phyloP scores from a whole-genome alignment of 2,329 filamentous ascomycete species.

The Ilyonectria mors-panacis region DNA sequence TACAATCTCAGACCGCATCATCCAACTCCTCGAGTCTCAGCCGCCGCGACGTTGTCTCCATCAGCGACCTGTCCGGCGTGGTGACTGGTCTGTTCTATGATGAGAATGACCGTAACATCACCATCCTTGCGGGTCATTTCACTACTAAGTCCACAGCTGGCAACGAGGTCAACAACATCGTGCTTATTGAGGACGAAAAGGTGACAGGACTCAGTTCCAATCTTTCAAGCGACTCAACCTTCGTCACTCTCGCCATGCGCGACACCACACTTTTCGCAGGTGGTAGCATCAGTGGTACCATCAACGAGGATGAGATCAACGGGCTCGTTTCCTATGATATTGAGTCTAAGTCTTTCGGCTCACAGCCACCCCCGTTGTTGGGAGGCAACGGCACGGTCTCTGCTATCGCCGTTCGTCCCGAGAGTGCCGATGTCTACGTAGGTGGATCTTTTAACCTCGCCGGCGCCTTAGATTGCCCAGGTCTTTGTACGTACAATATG shows the following conservation, averaged over 20 bases:
- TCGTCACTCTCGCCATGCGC: conserved; percentile 79
- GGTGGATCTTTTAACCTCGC: conserved; percentile 88
- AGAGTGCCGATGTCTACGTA: conserved; percentile 83
- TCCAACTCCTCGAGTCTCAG: conserved; percentile 55
- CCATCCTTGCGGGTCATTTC: conserved; percentile 91
- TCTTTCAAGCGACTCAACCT: conserved; percentile 80
- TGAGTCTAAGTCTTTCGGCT: conserved; percentile 71
- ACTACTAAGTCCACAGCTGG: conserved; percentile 78
- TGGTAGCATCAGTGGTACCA: conserved; percentile 81
- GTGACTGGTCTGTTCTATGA: conserved; percentile 84
- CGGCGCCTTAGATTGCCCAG: conserved; percentile 85
- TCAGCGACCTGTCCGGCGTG: conserved; percentile 74
- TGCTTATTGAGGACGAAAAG: conserved; percentile 85
- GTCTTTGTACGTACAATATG: conserved; percentile 85
- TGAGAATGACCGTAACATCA: conserved; percentile 80
- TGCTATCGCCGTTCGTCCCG: conserved; percentile 80
- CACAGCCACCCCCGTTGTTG: conserved; percentile 82
- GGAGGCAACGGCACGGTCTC: conserved; percentile 82
- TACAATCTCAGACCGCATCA: conserved; percentile 54
- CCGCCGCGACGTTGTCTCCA: conserved; percentile 63
- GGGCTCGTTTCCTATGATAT: conserved; percentile 89
- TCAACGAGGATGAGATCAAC: conserved; percentile 73
- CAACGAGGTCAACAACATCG: conserved; percentile 82
- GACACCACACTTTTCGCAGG: conserved; percentile 84
- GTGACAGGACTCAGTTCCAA: conserved; percentile 79